These are phyloP conservation scores for Boletus barrowsii DNA, from an alignment of 768 basidiomycete species.

Conservation along the genomic window DNA sequence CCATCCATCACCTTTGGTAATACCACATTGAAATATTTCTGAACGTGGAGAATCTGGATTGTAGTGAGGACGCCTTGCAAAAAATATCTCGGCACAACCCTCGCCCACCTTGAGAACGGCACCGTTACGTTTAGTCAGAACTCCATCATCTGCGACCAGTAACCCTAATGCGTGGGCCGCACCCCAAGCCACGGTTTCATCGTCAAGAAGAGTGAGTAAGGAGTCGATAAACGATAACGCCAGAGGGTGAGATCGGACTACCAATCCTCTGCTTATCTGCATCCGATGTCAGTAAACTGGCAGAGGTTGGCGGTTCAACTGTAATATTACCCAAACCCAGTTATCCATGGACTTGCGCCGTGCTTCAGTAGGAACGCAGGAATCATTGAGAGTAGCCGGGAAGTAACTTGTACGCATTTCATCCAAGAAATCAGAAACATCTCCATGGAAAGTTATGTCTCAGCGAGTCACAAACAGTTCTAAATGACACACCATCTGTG, in stretches of 20 bases:
- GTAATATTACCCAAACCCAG: slow-evolving; percentile 67
- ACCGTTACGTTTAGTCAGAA: slow-evolving; percentile 75
- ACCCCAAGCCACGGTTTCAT: slow-evolving; percentile 60
- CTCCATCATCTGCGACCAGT: slow-evolving; percentile 55
- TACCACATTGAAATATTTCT: slow-evolving; percentile 69
- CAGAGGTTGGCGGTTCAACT: not conserved
- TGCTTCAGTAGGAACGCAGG: slow-evolving; percentile 26
- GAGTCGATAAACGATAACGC: slow-evolving; percentile 56
- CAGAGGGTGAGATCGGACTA: slow-evolving; percentile 66
- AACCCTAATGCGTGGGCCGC: slow-evolving; percentile 76
- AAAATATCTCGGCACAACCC: not conserved
- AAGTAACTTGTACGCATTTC: slow-evolving; percentile 47
- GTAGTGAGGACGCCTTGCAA: not conserved
- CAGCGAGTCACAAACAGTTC: not conserved
- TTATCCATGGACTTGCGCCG: slow-evolving; percentile 52
- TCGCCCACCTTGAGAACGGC: slow-evolving; percentile 69
- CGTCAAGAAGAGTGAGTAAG: slow-evolving; percentile 69
- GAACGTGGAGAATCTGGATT: slow-evolving; percentile 63
- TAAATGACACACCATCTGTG: slow-evolving; percentile 49
- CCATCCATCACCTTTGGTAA: slow-evolving; percentile 74
- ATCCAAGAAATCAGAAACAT: slow-evolving; percentile 44
- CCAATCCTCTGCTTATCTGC: slow-evolving; percentile 76
- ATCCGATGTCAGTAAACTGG: not conserved
- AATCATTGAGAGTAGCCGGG: slow-evolving; percentile 42
- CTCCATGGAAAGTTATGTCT: slow-evolving; percentile 30